These are phyloP conservation scores for Plantago elongata DNA, from an alignment of 257 asterid genomes.

Conservation along the genomic window DNA sequence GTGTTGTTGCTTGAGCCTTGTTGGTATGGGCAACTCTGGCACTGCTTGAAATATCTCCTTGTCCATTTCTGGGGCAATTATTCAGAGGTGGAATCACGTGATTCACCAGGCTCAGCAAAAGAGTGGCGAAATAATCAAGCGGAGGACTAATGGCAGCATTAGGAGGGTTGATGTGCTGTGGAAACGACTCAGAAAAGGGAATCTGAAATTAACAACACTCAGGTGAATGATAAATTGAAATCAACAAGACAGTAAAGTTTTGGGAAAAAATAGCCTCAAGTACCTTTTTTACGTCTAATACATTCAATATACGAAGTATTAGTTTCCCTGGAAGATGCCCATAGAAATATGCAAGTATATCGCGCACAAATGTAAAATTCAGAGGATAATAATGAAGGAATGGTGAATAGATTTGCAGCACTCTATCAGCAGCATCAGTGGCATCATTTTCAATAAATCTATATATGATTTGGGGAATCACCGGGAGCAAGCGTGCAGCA, in stretches of 20 bases:
- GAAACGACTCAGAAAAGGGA: conserved; percentile 93
- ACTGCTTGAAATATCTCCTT: conserved; percentile 39
- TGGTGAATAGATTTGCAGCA: conserved; percentile 67
- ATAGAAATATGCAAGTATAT: conserved; percentile 92
- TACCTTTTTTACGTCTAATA: conserved; percentile 86
- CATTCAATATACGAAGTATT: conserved; percentile 69
- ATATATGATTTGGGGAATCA: conserved; percentile 79
- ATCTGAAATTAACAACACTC: conserved; percentile 42
- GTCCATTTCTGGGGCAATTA: conserved; percentile 54
- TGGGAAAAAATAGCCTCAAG: conserved; percentile 18
- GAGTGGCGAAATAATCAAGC: conserved; percentile 84
- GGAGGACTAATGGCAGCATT: conserved; percentile 81
- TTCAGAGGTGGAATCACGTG: conserved; percentile 83
- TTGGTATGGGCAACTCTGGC: conserved; percentile 40
- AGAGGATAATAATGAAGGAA: conserved; percentile 88
- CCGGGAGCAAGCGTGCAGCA: conserved; percentile 93
- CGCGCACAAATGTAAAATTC: conserved; percentile 93
- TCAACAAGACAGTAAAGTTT: conserved; percentile 13
- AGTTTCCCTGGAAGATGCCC: conserved; percentile 95
- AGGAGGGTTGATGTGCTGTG: conserved; percentile 78
- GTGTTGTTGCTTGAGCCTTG: conserved; percentile 57
- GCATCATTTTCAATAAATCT: conserved; percentile 89
- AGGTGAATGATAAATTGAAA: conserved; percentile 18
- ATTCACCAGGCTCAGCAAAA: conserved; percentile 79
- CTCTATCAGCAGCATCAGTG: conserved; percentile 91